Conservation (phyloP, 225 moss, liverwort and hornwort species). For the Sphagnum contortum region DNA sequence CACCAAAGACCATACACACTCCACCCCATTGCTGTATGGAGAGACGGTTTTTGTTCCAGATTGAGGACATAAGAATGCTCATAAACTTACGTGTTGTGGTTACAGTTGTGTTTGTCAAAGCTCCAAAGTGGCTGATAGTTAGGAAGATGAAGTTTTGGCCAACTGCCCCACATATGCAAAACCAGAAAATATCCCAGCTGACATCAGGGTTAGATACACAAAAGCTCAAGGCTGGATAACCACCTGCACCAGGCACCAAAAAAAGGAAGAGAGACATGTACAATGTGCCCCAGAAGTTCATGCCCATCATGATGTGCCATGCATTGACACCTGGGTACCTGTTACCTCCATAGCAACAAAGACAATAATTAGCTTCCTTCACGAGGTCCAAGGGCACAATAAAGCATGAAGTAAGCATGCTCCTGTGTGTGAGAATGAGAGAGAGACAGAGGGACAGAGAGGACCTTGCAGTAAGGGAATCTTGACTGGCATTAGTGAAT, state of each 20-base stretch:
- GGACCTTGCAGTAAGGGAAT: slow-evolving; percentile 64
- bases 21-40: slow-evolving; percentile 64
- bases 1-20: slow-evolving; percentile 74
- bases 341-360: neutral
- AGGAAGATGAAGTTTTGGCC: slow-evolving; percentile 95
- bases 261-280: slow-evolving; percentile 79
- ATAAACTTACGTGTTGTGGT: slow-evolving; percentile 91
- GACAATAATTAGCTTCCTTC: too few species aligned
- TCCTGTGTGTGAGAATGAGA: neutral
- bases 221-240: slow-evolving; percentile 65
- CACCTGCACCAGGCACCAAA: slow-evolving; percentile 57
- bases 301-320: slow-evolving; percentile 95
- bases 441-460: neutral
- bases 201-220: slow-evolving; percentile 54
- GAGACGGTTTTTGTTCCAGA: slow-evolving; percentile 78
- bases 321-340: slow-evolving; percentile 80
- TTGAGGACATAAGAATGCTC: slow-evolving; percentile 80
- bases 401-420: neutral
- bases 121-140: slow-evolving; percentile 86
- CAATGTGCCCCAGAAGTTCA: slow-evolving; percentile 85
- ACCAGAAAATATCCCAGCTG: slow-evolving; percentile 71
- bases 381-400: neutral
- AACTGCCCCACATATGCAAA: slow-evolving; percentile 79
- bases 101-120: slow-evolving; percentile 82
- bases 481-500: slow-evolving; percentile 92